These are phyloP conservation scores for Geotrichum fermentans DNA, from an alignment of 1,139 yeast species.

Conservation along the genomic window DNA sequence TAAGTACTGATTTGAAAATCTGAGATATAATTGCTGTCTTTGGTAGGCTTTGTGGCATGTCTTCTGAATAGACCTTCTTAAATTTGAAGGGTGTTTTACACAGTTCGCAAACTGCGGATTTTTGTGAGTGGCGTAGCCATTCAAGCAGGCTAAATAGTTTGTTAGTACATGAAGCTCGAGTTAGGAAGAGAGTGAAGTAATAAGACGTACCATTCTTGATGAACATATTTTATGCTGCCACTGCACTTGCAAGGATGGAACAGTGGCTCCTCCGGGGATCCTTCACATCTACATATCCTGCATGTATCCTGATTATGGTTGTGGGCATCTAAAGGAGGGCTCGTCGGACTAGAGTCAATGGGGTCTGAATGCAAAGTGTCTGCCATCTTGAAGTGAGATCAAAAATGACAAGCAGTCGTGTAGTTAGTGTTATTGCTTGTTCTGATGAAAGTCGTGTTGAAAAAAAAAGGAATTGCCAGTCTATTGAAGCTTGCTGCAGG, in stretches of 20 bases:
- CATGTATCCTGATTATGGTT: conserved; percentile 47
- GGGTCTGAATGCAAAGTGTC: no score
- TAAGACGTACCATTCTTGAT: conserved; percentile 64
- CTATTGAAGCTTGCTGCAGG: no score
- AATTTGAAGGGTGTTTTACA: conserved; percentile 77
- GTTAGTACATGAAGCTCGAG: no score
- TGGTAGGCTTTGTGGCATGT: conserved; percentile 68
- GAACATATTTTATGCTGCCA: conserved; percentile 90
- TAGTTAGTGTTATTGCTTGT: no score
- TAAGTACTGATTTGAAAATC: conserved; percentile 27
- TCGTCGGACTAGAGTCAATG: no score
- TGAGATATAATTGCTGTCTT: conserved; percentile 39
- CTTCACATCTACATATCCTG: conserved; percentile 92
- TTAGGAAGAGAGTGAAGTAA: not conserved
- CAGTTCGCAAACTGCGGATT: conserved; percentile 73
- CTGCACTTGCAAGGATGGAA: conserved; percentile 91
- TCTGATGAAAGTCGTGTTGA: no score
- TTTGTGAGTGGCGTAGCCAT: conserved; percentile 71
- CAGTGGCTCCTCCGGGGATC: conserved; percentile 70
- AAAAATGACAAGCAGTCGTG: no score
- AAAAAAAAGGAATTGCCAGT: no score
- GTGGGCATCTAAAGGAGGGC: not conserved
- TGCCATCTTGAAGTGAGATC: no score
- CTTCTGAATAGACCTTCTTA: conserved; percentile 62
- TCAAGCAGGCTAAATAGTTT: conserved; percentile 49